Evolutionary conservation across 768 basidiomycete genomes (phyloP).

Genomic region (Tricholoma hemisulphureum): DNA sequence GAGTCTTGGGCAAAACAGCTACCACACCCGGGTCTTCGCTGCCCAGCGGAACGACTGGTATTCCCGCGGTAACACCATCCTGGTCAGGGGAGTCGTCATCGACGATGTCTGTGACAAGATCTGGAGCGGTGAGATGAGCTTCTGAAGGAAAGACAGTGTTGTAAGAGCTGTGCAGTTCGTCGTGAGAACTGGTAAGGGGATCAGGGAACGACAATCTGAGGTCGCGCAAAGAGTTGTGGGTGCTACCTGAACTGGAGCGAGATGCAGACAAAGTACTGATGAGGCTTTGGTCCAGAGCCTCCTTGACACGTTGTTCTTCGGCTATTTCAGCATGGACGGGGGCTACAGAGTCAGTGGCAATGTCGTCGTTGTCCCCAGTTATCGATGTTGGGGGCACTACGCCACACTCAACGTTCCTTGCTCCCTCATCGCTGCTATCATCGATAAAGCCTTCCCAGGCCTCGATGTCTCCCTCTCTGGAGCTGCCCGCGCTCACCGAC

Average conservation of each 20-base stretch:
- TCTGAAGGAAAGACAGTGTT: conserved; percentile 48
- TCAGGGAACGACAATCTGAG: conserved; percentile 82
- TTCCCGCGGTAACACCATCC: conserved; percentile 4
- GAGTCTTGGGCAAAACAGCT: conserved; percentile 36
- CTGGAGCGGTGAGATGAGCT: conserved; percentile 24
- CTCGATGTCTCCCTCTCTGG: conserved; percentile 65
- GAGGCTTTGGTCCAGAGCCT: conserved; percentile 80
- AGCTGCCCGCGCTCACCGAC: conserved; percentile 67
- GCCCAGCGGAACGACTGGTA: conserved; percentile 14
- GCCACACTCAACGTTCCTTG: conserved; percentile 25
- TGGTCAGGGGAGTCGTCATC: conserved; percentile 11
- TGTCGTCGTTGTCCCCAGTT: conserved; percentile 31
- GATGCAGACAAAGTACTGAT: conserved; percentile 76
- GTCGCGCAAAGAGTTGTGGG: conserved; percentile 66
- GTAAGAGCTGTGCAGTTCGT: conserved; percentile 60
- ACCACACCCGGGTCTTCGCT: conserved; percentile 36
- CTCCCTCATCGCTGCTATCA: conserved; percentile 52
- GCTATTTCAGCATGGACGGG: conserved; percentile 39
- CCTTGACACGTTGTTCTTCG: conserved; percentile 70
- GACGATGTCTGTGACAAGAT: conserved; percentile 22
- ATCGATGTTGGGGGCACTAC: conserved; percentile 30
- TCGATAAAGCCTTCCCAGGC: conserved; percentile 79
- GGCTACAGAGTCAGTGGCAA: conserved; percentile 26
- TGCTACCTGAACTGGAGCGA: conserved; percentile 57
- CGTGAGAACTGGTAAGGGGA: conserved; percentile 70